Evolutionary conservation across 352 stramenopile species (phyloP).

Genomic region (Globisporangium middletonii): DNA sequence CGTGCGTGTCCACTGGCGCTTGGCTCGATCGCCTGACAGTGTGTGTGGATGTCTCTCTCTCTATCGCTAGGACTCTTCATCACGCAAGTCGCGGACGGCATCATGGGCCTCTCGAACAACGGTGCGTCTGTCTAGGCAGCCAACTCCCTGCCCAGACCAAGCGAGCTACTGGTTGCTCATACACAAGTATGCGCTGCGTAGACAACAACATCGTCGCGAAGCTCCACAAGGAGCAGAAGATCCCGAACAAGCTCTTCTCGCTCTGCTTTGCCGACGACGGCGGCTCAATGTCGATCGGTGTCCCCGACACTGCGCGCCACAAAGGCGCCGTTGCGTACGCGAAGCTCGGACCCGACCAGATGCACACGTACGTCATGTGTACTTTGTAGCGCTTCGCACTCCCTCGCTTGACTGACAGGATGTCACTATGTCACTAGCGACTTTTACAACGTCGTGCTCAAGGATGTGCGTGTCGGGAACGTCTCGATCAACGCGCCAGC

Average conservation of each 20-base stretch:
- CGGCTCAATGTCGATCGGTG: conserved; percentile 63
- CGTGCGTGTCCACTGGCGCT: neutral
- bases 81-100: conserved; percentile 74
- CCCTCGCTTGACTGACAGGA: neutral
- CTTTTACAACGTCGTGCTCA: conserved; percentile 68
- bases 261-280: conserved; percentile 71
- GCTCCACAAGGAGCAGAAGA: conserved; percentile 74
- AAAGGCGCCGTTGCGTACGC: conserved; percentile 49
- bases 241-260: conserved; percentile 68
- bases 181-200: conserved; percentile 3
- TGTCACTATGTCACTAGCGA: conserved; percentile 12
- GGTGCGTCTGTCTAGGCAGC: conserved; percentile 13
- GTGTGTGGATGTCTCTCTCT: neutral
- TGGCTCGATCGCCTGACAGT: neutral
- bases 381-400: neutral
- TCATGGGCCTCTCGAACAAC: conserved; percentile 78
- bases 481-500: conserved; percentile 38
- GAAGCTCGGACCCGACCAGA: conserved; percentile 32
- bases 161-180: too few species aligned
- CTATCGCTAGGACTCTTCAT: conserved; percentile 50
- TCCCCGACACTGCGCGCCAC: conserved; percentile 41
- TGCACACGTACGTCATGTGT: conserved; percentile 16
- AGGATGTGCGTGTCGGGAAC: conserved; percentile 59
- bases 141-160: too few species aligned
- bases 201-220: conserved; percentile 73